phyloP scores from a whole-genome alignment of 2,329 filamentous ascomycete species.

The Fusarium graminum region DNA sequence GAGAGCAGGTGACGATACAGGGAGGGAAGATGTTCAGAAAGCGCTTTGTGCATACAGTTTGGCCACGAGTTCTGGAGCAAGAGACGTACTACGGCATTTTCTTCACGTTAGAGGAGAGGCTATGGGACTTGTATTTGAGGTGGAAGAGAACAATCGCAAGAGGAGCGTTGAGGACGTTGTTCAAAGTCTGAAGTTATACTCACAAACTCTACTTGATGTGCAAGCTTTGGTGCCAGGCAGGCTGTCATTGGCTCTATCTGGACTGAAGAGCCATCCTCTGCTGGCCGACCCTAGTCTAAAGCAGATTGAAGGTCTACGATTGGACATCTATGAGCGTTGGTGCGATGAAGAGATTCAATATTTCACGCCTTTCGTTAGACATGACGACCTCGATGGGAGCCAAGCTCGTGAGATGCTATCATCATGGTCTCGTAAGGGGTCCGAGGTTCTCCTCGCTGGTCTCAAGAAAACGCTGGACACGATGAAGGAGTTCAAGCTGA shows the following conservation, averaged over 20 bases:
- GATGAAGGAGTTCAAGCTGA: constrained; percentile 74
- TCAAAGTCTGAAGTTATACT: constrained; percentile 77
- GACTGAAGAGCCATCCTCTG: constrained; percentile 77
- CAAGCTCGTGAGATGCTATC: constrained; percentile 72
- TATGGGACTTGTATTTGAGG: constrained; percentile 72
- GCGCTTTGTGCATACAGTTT: constrained; percentile 86
- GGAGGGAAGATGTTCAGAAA: constrained; percentile 72
- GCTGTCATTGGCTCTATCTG: constrained; percentile 76
- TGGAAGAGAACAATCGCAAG: constrained; percentile 58
- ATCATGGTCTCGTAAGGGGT: constrained; percentile 73
- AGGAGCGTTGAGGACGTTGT: constrained; percentile 66
- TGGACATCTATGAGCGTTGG: constrained; percentile 85
- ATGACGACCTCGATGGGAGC: constrained; percentile 77
- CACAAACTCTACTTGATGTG: constrained; percentile 81
- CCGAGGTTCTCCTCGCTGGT: constrained; percentile 71
- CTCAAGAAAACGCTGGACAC: constrained; percentile 70
- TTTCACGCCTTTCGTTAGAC: constrained; percentile 88
- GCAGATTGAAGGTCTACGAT: constrained; percentile 75
- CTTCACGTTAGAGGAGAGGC: constrained; percentile 78
- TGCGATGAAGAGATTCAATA: constrained; percentile 84
- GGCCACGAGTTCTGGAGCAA: constrained; percentile 81
- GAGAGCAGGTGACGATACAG: constrained; percentile 66
- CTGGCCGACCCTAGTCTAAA: constrained; percentile 78
- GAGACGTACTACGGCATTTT: constrained; percentile 84
- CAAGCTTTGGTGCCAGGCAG: constrained; percentile 80